Percentiles rank a stretch among this genome's conserved stretches.
Conservation (phyloP, 1,139 yeast species). For the Yamadazyma dushanensis region DNA sequence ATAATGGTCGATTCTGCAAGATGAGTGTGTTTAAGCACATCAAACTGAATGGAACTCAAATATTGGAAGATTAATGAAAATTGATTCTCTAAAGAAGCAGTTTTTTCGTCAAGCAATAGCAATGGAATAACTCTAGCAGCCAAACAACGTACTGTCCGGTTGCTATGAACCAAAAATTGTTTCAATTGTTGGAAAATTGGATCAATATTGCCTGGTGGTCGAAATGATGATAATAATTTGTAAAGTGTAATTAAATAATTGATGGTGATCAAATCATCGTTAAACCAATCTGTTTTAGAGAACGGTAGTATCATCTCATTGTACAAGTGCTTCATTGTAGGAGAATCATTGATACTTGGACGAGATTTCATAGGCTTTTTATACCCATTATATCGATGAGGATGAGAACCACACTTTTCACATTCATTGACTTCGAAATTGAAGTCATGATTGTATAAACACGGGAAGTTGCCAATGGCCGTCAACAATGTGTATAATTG, state of each 20-base stretch:
- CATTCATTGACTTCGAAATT: conserved; percentile 36
- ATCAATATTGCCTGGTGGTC: conserved; percentile 36
- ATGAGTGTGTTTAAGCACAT: conserved; percentile 26
- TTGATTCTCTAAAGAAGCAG: conserved; percentile 28
- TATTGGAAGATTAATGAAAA: conserved; percentile 37
- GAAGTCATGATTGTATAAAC: conserved; percentile 36
- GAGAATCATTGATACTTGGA: conserved; percentile 22
- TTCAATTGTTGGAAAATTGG: conserved; percentile 23
- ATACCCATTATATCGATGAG: conserved; percentile 22
- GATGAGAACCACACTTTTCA: conserved; percentile 36
- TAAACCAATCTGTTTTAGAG: conserved; percentile 3
- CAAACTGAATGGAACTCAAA: conserved; percentile 37
- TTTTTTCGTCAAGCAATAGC: conserved; percentile 36
- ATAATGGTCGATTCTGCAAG: conserved; percentile 64
- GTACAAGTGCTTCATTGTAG: conserved; percentile 24
- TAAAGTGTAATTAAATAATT: conserved; percentile 47
- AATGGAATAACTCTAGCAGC: conserved; percentile 50
- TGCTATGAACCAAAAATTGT: conserved; percentile 24
- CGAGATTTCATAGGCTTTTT: conserved; percentile 22
- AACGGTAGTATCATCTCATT: conserved; percentile 21
- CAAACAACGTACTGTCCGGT: conserved; percentile 55
- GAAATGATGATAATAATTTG: conserved; percentile 49
- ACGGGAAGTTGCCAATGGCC: conserved; percentile 45
- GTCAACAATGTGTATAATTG: conserved; percentile 32
- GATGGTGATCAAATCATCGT: conserved; percentile 3